Percentiles rank a stretch among this genome's conserved stretches.
These are phyloP conservation scores for Tricholoma hemisulphureum DNA, from an alignment of 768 basidiomycete genomes.

Conservation along the genomic window DNA sequence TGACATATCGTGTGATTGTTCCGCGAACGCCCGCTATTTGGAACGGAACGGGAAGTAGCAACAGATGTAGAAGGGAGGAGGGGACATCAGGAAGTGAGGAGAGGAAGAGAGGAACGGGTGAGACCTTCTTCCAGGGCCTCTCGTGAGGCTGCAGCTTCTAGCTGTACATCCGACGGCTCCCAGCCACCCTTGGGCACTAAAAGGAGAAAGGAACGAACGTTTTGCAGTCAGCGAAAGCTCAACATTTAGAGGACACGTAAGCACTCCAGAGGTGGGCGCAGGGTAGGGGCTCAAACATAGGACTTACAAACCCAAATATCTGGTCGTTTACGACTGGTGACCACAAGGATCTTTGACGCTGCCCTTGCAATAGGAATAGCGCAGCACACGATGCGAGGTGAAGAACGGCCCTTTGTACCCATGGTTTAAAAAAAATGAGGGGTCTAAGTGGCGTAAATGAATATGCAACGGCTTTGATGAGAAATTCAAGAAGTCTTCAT, in stretches of 20 bases:
- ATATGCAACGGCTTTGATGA: constrained; percentile 8
- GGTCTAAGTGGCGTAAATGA: constrained; percentile 1
- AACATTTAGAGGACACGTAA: constrained; percentile 10
- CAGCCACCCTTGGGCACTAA: constrained; percentile 92
- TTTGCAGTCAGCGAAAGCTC: constrained; percentile 11
- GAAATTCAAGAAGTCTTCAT: constrained; percentile 30
- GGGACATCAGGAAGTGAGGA: constrained; percentile 52
- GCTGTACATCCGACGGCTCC: constrained; percentile 75
- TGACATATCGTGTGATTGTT: constrained; percentile 81
- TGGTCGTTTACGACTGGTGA: constrained; percentile 81
- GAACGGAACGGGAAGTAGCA: constrained; percentile 21
- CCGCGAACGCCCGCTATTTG: constrained; percentile 83
- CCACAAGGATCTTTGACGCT: constrained; percentile 74
- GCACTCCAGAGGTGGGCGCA: constrained; percentile 4
- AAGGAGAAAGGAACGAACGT: constrained; percentile 4
- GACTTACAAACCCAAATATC: constrained; percentile 88
- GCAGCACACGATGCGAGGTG: constrained; percentile 86
- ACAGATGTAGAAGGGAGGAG: constrained; percentile 26
- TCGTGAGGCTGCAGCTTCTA: constrained; percentile 86
- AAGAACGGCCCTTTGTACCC: constrained; percentile 72
- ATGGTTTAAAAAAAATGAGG: constrained; percentile 26
- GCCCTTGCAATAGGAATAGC: constrained; percentile 80
- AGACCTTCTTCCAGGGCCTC: constrained; percentile 97
- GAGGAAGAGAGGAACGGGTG: constrained; percentile 76
- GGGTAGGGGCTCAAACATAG: constrained; percentile 9